A percentile compares a stretch with the other conserved stretches of the same genome.
Conservation (phyloP, 2,329 filamentous ascomycete species). For the Aspergillus udagawae region DNA sequence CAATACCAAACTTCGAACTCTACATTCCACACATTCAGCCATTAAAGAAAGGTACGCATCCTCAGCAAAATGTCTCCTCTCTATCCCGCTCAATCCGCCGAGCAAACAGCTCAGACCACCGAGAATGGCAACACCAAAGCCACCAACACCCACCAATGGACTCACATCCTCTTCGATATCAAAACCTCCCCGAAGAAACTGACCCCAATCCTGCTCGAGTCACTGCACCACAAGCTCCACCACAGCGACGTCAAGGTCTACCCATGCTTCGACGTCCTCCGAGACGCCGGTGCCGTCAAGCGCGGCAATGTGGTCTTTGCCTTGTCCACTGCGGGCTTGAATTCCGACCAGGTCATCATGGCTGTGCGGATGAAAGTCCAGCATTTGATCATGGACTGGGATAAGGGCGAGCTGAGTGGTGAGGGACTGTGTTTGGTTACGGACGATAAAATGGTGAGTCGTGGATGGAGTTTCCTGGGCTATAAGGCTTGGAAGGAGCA, state of each 20-base stretch:
- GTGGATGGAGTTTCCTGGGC: no score
- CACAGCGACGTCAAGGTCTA: neutral
- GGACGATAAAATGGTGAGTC: neutral
- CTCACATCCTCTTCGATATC: neutral
- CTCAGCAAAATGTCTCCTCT: no score
- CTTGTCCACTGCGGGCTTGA: no score
- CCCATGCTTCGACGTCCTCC: neutral
- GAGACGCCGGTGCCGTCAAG: neutral
- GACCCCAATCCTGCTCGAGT: neutral
- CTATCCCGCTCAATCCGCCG: no score
- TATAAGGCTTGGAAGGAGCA: neutral
- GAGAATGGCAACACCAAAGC: no score
- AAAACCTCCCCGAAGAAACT: neutral
- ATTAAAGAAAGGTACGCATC: no score
- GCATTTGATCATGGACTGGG: neutral
- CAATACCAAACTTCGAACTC: no score
- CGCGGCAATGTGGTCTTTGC: no score
- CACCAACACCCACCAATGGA: no score
- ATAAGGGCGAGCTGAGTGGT: neutral
- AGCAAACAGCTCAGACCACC: no score
- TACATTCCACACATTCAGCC: no score
- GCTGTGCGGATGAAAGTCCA: rapidly evolving
- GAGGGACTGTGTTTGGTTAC: neutral
- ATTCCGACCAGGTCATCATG: neutral
- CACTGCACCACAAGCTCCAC: neutral